Percentiles rank a stretch among this genome's conserved stretches.
phyloP scores from a whole-genome alignment of 129 eudicot species.

The Centella asiatica region DNA sequence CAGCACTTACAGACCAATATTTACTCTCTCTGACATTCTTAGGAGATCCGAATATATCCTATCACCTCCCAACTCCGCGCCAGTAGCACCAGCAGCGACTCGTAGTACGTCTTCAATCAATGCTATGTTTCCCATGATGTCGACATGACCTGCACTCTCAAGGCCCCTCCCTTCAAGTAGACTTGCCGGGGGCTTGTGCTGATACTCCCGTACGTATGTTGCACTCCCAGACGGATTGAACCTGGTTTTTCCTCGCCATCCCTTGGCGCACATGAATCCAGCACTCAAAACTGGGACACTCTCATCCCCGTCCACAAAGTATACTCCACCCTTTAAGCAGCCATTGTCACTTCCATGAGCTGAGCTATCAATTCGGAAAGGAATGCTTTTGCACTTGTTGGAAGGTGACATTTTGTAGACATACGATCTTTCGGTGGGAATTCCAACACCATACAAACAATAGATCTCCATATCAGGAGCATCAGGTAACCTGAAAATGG shows the following conservation, averaged over 20 bases:
- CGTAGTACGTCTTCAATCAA: constrained; percentile 68
- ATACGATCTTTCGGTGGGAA: constrained; percentile 79
- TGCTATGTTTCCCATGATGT: constrained; percentile 74
- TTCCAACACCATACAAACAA: constrained; percentile 69
- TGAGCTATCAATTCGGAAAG: constrained; percentile 67
- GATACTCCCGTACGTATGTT: constrained; percentile 51
- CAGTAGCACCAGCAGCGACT: constrained; percentile 73
- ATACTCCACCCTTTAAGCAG: constrained; percentile 59
- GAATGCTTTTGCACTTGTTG: constrained; percentile 52
- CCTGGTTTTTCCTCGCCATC: constrained; percentile 68
- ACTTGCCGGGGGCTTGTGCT: constrained; percentile 55
- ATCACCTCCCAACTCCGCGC: constrained; percentile 59
- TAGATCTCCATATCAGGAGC: constrained; percentile 90
- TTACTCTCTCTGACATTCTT: constrained; percentile 55
- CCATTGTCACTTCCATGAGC: constrained; percentile 38
- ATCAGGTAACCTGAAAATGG: constrained; percentile 52
- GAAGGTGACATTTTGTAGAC: constrained; percentile 72
- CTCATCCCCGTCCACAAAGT: constrained; percentile 68
- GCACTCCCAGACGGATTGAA: constrained; percentile 68
- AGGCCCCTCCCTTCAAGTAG: constrained; percentile 60
- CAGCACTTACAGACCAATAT: constrained; percentile 37
- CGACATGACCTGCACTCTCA: constrained; percentile 72
- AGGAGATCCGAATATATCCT: constrained; percentile 58
- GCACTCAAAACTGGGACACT: constrained; percentile 66
- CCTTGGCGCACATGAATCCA: constrained; percentile 84